Conservation (phyloP, 805 yeast species). For the Hanseniaspora valbyensis region DNA sequence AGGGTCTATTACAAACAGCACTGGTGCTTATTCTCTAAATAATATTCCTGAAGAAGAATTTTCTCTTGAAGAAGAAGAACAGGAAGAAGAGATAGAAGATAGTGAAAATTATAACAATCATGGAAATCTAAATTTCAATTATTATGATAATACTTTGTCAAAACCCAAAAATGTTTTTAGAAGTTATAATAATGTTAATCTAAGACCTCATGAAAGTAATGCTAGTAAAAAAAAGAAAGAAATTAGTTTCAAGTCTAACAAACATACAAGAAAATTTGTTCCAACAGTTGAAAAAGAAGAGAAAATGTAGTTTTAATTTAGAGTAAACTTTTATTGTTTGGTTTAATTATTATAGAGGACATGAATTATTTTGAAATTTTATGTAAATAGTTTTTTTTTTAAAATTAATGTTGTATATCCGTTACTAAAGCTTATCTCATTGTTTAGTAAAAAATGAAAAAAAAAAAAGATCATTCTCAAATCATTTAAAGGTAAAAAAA, state of each 20-base stretch:
- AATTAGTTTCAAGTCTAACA: slow-evolving; percentile 7
- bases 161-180: slow-evolving; percentile 4
- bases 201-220: not conserved
- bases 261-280: slow-evolving; percentile 6
- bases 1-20: not conserved
- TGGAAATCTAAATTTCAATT: not conserved
- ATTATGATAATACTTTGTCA: not conserved
- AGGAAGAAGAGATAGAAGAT: not conserved
- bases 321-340: too few relatives aligned
- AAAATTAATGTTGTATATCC: too few relatives aligned
- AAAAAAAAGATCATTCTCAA: too few relatives aligned
- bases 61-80: not conserved
- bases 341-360: too few relatives aligned
- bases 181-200: not conserved
- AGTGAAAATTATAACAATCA: not conserved
- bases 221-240: slow-evolving; percentile 3
- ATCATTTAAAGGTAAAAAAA: too few relatives aligned
- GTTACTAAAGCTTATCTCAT: too few relatives aligned
- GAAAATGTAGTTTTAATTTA: too few relatives aligned
- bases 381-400: too few relatives aligned
- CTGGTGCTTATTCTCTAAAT: not conserved
- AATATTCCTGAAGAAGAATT: slow-evolving; percentile 8
- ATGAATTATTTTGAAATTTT: too few relatives aligned
- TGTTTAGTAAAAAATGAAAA: too few relatives aligned
- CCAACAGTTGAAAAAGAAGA: slow-evolving; percentile 12